phyloP scores from a whole-genome alignment of 768 basidiomycete genomes.

The Lactarius quietus region DNA sequence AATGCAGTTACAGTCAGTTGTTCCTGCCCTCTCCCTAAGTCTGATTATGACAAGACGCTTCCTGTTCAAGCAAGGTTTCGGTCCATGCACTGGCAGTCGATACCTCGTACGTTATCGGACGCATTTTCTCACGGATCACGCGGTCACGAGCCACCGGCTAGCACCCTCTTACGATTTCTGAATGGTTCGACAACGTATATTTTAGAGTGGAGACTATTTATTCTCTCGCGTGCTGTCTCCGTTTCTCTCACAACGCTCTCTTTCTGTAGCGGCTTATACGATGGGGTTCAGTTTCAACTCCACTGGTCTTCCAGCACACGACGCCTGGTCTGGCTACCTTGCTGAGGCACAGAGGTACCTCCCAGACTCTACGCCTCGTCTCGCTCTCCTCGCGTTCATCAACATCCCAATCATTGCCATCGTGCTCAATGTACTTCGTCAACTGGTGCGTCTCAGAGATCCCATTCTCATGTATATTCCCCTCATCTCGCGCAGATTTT shows the following conservation, averaged over 20 bases:
- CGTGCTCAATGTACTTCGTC: conserved; percentile 69
- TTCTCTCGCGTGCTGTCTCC: neutral
- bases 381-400: conserved; percentile 45
- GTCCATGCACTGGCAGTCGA: no score
- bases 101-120: no score
- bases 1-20: no score
- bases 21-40: no score
- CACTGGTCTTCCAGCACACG: conserved; percentile 23
- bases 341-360: conserved; percentile 28
- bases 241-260: neutral
- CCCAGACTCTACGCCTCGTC: conserved; percentile 28
- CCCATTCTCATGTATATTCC: neutral
- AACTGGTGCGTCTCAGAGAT: conserved; percentile 53
- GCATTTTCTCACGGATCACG: no score
- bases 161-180: no score
- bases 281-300: conserved; percentile 30
- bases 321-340: conserved; percentile 33
- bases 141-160: no score
- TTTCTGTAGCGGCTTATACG: conserved; percentile 6
- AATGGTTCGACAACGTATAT: neutral
- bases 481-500: conserved; percentile 46
- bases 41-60: no score
- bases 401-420: conserved; percentile 68
- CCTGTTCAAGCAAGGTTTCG: no score
- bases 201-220: neutral